phyloP scores from a whole-genome alignment of 768 basidiomycete genomes.

The Trametes punicea region DNA sequence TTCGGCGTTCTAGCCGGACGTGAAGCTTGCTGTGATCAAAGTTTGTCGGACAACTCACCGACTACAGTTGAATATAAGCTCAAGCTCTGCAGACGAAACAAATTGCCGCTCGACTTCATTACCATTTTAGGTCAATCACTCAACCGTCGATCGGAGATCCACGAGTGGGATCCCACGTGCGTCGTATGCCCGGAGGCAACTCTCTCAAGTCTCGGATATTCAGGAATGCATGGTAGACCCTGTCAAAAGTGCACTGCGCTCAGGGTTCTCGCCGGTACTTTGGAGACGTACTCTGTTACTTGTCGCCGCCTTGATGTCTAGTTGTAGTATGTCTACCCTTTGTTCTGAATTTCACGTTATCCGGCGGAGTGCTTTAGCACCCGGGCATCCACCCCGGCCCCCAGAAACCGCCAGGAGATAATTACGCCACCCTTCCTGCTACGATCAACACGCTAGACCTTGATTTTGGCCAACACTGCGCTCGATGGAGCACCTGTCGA shows the following conservation, averaged over 20 bases:
- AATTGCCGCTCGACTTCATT: slow-evolving; percentile 5
- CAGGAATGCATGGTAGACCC: too few species aligned
- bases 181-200: background rate
- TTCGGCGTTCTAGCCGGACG: background rate
- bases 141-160: slow-evolving; percentile 9
- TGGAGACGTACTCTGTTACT: too few species aligned
- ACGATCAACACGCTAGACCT: background rate
- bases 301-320: too few species aligned
- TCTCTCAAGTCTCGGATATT: background rate
- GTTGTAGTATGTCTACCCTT: too few species aligned
- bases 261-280: too few species aligned
- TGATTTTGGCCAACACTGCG: slow-evolving; percentile 14
- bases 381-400: background rate
- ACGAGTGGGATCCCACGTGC: slow-evolving; percentile 7
- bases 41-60: background rate
- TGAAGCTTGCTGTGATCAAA: slow-evolving; percentile 2
- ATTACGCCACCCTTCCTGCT: background rate
- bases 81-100: background rate
- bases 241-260: too few species aligned
- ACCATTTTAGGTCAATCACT: slow-evolving; percentile 9
- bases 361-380: background rate
- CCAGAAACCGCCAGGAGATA: background rate
- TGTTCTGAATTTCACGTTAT: background rate
- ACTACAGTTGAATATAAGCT: background rate
- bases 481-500: slow-evolving; percentile 11